Conservation (phyloP, 441 rosid genomes). For the Kokia cookei region DNA sequence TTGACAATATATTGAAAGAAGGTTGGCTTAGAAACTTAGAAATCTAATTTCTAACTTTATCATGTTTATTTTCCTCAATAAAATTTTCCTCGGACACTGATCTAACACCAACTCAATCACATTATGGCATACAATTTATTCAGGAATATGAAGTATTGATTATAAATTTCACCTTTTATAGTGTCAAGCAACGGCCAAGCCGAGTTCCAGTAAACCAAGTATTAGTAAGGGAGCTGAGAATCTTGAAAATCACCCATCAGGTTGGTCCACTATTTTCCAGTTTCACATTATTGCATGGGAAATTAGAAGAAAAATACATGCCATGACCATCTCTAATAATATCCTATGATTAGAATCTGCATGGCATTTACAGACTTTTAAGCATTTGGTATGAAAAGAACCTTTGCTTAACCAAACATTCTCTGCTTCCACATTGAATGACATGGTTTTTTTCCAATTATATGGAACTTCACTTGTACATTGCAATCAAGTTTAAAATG, state of each 20-base stretch:
- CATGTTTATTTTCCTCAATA: neutral
- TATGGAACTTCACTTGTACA: neutral
- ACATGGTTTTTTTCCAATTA: neutral
- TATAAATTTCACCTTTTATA: slow-evolving; percentile 13
- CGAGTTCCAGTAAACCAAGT: slow-evolving; percentile 32
- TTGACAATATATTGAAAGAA: neutral
- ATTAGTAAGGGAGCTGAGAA: slow-evolving; percentile 39
- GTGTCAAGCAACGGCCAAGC: slow-evolving; percentile 47
- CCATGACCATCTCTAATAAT: neutral
- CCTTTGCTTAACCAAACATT: neutral
- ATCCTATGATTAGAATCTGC: neutral
- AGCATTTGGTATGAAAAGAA: neutral
- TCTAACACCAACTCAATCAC: neutral
- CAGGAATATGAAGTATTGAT: neutral
- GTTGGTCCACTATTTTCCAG: slow-evolving; percentile 24
- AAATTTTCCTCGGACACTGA: neutral
- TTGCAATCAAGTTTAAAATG: neutral
- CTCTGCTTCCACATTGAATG: neutral
- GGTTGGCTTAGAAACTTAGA: neutral
- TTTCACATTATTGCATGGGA: neutral
- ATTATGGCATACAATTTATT: neutral
- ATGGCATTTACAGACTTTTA: neutral
- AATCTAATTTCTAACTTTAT: neutral
- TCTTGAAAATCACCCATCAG: slow-evolving; percentile 38
- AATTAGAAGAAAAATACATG: neutral